Base-by-base conservation (phyloP, 805 yeast species). In the Zygosaccharomyces pseudorouxii region DNA sequence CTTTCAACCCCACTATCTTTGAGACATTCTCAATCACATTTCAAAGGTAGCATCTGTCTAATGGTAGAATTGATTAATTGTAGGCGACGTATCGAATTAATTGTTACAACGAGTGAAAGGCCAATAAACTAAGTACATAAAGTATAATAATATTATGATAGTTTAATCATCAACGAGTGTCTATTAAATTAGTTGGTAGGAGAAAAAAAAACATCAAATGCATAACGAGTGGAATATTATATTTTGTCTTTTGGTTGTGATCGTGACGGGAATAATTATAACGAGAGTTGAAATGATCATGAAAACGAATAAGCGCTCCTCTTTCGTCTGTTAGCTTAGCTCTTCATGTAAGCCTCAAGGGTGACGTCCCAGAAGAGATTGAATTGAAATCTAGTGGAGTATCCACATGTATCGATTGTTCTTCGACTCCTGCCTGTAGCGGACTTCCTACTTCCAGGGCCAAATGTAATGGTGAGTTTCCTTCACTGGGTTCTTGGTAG, bases 401-500 rank as follows among this genome's bases (percentile, higher is more conserved):
- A 11, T 41, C 44, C 29, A 41, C 44, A 16, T 29, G 35, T 18
- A 41, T 29, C 5, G 44, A 41, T 9, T 41, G 44, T 12, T 41
- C 37, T 14, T 41, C 44, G 6, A 41, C 35, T 6, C 29, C 41
- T 38, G 41, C 30, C 30, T 38, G 29, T 6, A 41, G 16, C 14
- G 44, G 44, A 7, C 35, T 27, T 4, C 23, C 44, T 16, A 23
- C 27, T 19, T 41, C 44, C 9, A 41, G 9, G 14, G 33, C 35
- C 33, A 41, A 29, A 27, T 51, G 53, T 16, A 37, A 25, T 4
- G 61, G 57, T 12, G 62, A 54, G 38, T 56, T 56, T 16, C 50
- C 48, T n/a, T 56, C 58, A 51, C 63, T 59, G 5, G 57, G 50
- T 25, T 54, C 59, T 20, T 62, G 56, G 35, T 65, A 65, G 46